Base-by-base conservation (phyloP, 1,284 basidiomycete species). In the Trametes versicolor region DNA sequence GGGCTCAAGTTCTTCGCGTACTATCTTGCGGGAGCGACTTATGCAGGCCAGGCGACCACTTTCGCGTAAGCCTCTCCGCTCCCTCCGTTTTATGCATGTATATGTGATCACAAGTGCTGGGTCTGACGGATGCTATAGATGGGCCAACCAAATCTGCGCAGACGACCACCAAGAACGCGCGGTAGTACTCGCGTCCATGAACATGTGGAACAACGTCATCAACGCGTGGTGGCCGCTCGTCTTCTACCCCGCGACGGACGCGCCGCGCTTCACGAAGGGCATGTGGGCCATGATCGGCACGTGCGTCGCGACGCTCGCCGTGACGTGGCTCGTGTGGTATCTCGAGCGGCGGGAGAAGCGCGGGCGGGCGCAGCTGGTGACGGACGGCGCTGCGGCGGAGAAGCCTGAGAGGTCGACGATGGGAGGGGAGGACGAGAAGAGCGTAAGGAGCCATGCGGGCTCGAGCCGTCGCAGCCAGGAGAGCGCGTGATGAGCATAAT, bases 201-300 rank as follows among this genome's bases (percentile, higher is more conserved):
- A 89, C 71, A 89, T 89, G 88, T 89, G 87, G 85, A 90, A 87
- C 76, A 90, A 90, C 70, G 87, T 81, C 32, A 75, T 91, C 52
- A 91, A 91, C 72, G 87, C 87, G 6, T 90, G 88, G 87, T 90
- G 87, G 88, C 83, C 87, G 47, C 79, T 90, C 19, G 81, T 91
- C 9, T 87, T 91, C 74, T 90, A 90, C 73, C 84, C 83, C 25
- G 87, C 88, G 2, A 88, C 87, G 15, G 89, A 90, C 64, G 88
- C 87, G 17, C 88, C 89, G 17, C 77, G 78, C 36, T 90, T 91
- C 74, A 81, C 71, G 9, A 89, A 85, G 66, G 89, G 88, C 21
- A 86, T 88, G 85, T 86, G 88, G 71, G 85, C 87, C 17, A 88
- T 90, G 87, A 82, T 91, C 49, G 86, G 84, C 61, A 82, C 81